These are phyloP conservation scores for Salix purpurea DNA, from an alignment of 345 rosid genomes.

Conservation along the genomic window DNA sequence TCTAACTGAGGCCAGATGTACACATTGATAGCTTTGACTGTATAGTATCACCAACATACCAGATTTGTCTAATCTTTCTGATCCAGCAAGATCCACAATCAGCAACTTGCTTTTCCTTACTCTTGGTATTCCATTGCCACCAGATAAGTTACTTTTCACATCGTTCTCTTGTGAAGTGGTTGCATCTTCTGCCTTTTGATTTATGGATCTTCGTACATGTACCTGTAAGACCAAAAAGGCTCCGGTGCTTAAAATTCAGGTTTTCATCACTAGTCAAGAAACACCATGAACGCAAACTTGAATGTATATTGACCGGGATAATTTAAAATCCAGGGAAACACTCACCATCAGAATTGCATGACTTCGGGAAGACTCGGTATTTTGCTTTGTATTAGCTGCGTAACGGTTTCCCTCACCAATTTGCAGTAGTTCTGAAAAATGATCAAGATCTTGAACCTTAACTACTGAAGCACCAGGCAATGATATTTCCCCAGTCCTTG, in stretches of 20 bases:
- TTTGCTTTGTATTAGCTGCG: slow-evolving; percentile 84
- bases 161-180: slow-evolving; percentile 20
- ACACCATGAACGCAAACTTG: background rate
- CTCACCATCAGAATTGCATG: slow-evolving; percentile 89
- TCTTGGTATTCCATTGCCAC: slow-evolving; percentile 42
- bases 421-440: slow-evolving; percentile 69
- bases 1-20: background rate
- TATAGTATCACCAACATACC: slow-evolving; percentile 39
- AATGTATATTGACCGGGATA: background rate
- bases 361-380: slow-evolving; percentile 96
- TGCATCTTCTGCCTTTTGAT: slow-evolving; percentile 42
- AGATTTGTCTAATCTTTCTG: slow-evolving; percentile 91
- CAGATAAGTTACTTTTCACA: slow-evolving; percentile 31
- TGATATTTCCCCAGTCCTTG: slow-evolving; percentile 78
- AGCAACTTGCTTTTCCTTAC: slow-evolving; percentile 89
- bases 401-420: slow-evolving; percentile 81
- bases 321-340: background rate
- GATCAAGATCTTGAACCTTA: slow-evolving; percentile 57
- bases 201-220: slow-evolving; percentile 52
- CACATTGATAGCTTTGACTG: background rate
- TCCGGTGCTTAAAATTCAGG: background rate
- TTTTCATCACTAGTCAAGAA: slow-evolving; percentile 1
- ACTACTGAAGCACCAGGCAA: slow-evolving; percentile 65
- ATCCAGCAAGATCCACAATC: slow-evolving; percentile 95
- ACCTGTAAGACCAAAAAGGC: slow-evolving; percentile 43